Evolutionary conservation across 2,329 filamentous ascomycete species (phyloP).

Genomic region (Cladophialophora psammophila): DNA sequence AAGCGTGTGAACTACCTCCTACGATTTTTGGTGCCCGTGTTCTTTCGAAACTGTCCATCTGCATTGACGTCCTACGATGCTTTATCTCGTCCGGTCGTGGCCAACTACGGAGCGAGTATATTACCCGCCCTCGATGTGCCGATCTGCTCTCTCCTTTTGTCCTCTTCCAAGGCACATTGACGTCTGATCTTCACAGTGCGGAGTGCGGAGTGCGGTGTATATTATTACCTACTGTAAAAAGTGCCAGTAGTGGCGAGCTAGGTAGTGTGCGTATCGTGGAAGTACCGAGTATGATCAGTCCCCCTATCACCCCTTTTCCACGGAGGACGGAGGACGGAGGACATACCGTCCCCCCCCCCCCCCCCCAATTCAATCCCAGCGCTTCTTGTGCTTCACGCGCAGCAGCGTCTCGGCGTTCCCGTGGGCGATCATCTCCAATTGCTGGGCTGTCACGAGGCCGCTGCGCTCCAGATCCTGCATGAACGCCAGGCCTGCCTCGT

Average conservation of each 20-base stretch:
- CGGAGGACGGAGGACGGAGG: background rate
- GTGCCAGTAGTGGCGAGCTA: no score
- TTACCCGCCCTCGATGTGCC: no score
- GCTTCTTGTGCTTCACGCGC: conserved; percentile 22
- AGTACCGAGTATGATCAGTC: background rate
- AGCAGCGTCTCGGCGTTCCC: conserved; percentile 61
- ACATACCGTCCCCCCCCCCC: background rate
- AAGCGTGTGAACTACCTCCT: no score
- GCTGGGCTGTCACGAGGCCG: conserved; percentile 57
- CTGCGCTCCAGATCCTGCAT: conserved; percentile 59
- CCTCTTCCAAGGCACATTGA: no score
- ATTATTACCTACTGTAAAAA: no score
- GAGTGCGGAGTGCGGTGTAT: no score
- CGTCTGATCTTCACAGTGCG: no score
- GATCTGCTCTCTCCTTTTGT: no score
- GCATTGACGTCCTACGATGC: background rate
- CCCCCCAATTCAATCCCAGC: conserved; percentile 20
- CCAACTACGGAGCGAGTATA: no score
- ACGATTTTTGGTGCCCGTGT: no score
- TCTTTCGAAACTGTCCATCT: no score
- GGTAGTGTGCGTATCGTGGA: background rate
- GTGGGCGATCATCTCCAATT: conserved; percentile 59
- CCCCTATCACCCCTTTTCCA: background rate
- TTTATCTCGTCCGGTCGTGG: no score
- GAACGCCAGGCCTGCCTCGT: conserved; percentile 57